A percentile compares a stretch with the other conserved stretches of the same genome.
These are phyloP conservation scores for Abrus pulchellus DNA, from an alignment of 306 rosid species.

Conservation along the genomic window DNA sequence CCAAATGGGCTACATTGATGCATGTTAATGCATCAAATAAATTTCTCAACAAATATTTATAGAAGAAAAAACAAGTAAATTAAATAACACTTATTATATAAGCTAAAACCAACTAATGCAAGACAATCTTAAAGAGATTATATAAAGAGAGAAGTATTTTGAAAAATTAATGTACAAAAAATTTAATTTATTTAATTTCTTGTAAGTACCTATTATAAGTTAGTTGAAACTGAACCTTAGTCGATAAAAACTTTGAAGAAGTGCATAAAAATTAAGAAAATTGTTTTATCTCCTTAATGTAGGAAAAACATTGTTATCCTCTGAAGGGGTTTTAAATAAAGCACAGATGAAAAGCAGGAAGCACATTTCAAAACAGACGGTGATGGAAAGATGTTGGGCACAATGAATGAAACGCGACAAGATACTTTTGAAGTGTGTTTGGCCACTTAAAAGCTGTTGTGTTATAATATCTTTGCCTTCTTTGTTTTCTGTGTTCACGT, in stretches of 20 bases:
- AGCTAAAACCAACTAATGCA: too few relatives aligned
- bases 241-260: background rate
- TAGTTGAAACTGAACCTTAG: background rate
- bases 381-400: background rate
- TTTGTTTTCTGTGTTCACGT: constrained; percentile 7
- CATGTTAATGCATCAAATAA: background rate
- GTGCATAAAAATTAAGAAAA: background rate
- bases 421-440: background rate
- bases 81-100: too few relatives aligned
- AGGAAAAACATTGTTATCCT: background rate
- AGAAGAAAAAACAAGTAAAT: too few relatives aligned
- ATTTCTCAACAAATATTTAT: too few relatives aligned
- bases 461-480: background rate
- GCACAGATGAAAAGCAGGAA: background rate
- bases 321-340: background rate
- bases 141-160: too few relatives aligned
- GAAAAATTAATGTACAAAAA: too few relatives aligned
- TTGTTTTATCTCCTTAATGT: background rate
- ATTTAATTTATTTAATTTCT: too few relatives aligned
- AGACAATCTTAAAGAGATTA: too few relatives aligned
- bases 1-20: background rate
- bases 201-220: too few relatives aligned
- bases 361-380: background rate
- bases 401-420: background rate
- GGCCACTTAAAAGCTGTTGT: background rate